phyloP scores from a whole-genome alignment of 1,284 basidiomycete species.

The Coniferiporia weirii region DNA sequence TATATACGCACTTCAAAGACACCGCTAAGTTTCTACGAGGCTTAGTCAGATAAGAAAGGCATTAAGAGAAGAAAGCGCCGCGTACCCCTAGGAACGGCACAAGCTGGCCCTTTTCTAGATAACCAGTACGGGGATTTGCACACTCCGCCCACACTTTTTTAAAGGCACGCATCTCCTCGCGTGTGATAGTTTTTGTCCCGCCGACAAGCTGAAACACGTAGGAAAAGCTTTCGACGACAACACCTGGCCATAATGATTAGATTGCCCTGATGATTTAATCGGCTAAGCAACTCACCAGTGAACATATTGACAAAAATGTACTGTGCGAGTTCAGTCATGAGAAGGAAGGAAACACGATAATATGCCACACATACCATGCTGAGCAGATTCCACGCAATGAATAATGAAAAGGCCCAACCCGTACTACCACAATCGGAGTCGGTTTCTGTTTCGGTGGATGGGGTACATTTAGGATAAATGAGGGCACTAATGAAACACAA shows the following conservation, averaged over 20 bases:
- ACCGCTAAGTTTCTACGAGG: constrained; percentile 61
- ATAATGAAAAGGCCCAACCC: constrained; percentile 82
- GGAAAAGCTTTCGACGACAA: constrained; percentile 95
- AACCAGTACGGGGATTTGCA: constrained; percentile 75
- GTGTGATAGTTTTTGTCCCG: constrained; percentile 77
- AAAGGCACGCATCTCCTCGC: constrained; percentile 89
- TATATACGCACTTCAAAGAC: constrained; percentile 86
- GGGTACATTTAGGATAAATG: constrained; percentile 81
- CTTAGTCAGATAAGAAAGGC: not conserved
- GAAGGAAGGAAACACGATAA: not conserved
- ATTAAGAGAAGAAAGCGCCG: constrained; percentile 16
- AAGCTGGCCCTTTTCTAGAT: constrained; percentile 68
- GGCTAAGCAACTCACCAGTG: constrained; percentile 49
- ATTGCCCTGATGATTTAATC: not conserved
- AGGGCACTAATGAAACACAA: constrained; percentile 46
- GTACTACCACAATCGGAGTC: constrained; percentile 88
- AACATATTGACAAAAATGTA: constrained; percentile 96
- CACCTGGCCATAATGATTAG: constrained; percentile 43
- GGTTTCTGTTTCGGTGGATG: constrained; percentile 38
- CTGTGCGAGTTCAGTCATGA: constrained; percentile 34
- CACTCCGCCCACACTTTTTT: constrained; percentile 92
- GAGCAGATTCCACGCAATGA: constrained; percentile 95
- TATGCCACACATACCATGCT: constrained; percentile 71
- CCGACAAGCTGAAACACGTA: constrained; percentile 91
- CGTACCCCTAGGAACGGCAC: constrained; percentile 80